Evolutionary conservation across 164 flowering plant species (phyloP).

Genomic region (Stephania cephalantha): DNA sequence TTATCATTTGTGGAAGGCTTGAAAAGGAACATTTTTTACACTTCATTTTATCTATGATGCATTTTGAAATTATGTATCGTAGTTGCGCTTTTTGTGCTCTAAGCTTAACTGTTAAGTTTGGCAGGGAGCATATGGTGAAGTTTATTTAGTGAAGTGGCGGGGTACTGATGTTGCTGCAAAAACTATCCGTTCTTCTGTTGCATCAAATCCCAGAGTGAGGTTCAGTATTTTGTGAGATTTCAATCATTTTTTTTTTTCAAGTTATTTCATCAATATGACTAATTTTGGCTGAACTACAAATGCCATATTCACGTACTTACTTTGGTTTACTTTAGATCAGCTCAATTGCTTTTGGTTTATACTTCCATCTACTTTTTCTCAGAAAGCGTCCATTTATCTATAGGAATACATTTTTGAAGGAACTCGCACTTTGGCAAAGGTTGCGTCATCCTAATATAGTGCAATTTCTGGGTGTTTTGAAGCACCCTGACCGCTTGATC

Average conservation of each 20-base stretch:
- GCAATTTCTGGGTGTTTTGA: slow-evolving; percentile 58
- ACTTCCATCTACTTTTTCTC: background rate
- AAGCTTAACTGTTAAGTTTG: background rate
- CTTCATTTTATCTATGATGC: background rate
- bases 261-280: background rate
- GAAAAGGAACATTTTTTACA: background rate
- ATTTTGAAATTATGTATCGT: background rate
- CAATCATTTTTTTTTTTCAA: background rate
- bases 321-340: background rate
- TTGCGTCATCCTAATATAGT: slow-evolving; percentile 66
- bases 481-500: slow-evolving; percentile 41
- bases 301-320: background rate
- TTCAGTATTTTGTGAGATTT: slow-evolving; percentile 18
- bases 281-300: slow-evolving; percentile 1
- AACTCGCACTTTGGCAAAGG: slow-evolving; percentile 50
- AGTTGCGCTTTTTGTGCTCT: background rate
- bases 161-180: slow-evolving; percentile 68
- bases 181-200: slow-evolving; percentile 58
- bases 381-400: background rate
- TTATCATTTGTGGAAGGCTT: background rate
- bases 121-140: slow-evolving; percentile 66
- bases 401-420: slow-evolving; percentile 45
- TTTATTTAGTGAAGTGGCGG: slow-evolving; percentile 59
- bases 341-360: background rate
- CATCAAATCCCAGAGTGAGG: slow-evolving; percentile 49